These are phyloP conservation scores for Protoeuglena noctilucae DNA, from an alignment of 139 green algal species.

Conservation along the genomic window DNA sequence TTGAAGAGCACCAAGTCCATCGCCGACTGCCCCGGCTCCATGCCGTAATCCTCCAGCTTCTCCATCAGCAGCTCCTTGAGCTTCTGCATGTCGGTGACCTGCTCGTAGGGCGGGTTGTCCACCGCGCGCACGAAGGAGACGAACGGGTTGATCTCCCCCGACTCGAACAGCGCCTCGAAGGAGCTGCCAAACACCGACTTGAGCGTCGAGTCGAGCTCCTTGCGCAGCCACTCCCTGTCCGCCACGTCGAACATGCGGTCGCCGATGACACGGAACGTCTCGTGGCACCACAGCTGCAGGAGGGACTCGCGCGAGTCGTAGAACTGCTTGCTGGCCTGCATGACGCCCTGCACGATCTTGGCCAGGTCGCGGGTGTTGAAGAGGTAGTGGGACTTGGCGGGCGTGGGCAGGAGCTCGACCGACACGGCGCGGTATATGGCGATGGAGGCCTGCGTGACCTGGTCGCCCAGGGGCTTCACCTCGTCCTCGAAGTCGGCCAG, in stretches of 20 bases:
- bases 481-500: conserved; percentile 62
- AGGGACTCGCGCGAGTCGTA: conserved; percentile 63
- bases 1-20: conserved; percentile 76
- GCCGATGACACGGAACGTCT: conserved; percentile 56
- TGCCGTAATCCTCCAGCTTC: conserved; percentile 61
- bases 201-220: conserved; percentile 49
- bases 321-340: conserved; percentile 51
- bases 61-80: conserved; percentile 52
- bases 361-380: conserved; percentile 72
- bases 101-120: conserved; percentile 60
- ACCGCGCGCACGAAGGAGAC: conserved; percentile 62
- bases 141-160: conserved; percentile 41
- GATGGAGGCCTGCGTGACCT: conserved; percentile 42
- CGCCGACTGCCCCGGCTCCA: conserved; percentile 44
- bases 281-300: conserved; percentile 67
- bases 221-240: conserved; percentile 43
- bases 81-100: conserved; percentile 31
- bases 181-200: conserved; percentile 26
- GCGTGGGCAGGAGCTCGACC: conserved; percentile 57
- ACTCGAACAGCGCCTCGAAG: conserved; percentile 37
- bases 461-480: conserved; percentile 43
- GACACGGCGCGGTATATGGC: conserved; percentile 22
- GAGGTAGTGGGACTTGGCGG: conserved; percentile 65
- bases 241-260: conserved; percentile 47
- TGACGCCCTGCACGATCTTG: conserved; percentile 58